Percentiles rank a stretch among this genome's conserved stretches.
Conservation (phyloP, 2,329 filamentous ascomycete genomes). For the Alternaria alternata region DNA sequence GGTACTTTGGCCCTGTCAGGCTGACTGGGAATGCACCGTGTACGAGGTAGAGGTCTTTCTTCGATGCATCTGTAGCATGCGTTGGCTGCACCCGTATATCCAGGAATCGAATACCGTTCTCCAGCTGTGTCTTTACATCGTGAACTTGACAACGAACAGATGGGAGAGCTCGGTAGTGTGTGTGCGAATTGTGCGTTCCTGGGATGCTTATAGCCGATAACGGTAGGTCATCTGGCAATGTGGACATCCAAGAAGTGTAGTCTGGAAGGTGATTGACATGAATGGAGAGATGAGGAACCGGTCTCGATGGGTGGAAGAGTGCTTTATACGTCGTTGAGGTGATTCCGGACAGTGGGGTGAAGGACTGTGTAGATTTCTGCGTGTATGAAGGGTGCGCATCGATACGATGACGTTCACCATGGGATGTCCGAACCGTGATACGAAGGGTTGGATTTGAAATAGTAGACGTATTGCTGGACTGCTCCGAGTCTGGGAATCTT, state of each 20-base stretch:
- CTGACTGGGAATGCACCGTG: conserved; percentile 91
- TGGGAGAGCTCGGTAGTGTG: conserved; percentile 82
- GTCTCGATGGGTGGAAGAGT: conserved; percentile 58
- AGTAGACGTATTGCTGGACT: background rate
- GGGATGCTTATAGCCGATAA: conserved; percentile 87
- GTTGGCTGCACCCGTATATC: conserved; percentile 83
- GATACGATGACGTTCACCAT: conserved; percentile 72
- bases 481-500: conserved; percentile 57
- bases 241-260: conserved; percentile 85
- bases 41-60: conserved; percentile 79
- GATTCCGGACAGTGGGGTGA: conserved; percentile 51
- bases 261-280: conserved; percentile 40
- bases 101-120: conserved; percentile 92
- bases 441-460: conserved; percentile 68
- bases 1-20: conserved; percentile 80
- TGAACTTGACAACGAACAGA: conserved; percentile 94
- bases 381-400: conserved; percentile 69
- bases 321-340: conserved; percentile 53
- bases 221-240: conserved; percentile 74
- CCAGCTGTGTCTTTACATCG: conserved; percentile 76
- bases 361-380: conserved; percentile 47
- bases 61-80: conserved; percentile 63
- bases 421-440: conserved; percentile 72
- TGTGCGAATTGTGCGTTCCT: conserved; percentile 94
- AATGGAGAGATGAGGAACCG: conserved; percentile 41